phyloP scores from a whole-genome alignment of 83 land plant genomes.

The Diphasiastrum complanatum region DNA sequence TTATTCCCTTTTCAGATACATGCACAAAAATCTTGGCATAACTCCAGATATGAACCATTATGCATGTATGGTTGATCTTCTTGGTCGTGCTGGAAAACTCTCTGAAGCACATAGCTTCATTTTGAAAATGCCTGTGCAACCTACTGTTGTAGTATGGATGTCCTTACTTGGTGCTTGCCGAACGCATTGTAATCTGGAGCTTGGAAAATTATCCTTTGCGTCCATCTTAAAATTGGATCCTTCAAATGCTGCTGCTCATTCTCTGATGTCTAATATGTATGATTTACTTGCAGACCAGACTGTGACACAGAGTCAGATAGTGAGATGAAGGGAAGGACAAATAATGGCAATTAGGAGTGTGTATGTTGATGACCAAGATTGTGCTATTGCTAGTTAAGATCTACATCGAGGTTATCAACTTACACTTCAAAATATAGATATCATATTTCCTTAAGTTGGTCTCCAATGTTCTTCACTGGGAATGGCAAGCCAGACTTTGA shows the following conservation, averaged over 20 bases:
- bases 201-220: constrained; percentile 39
- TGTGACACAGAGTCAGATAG: too few species aligned
- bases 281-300: too few species aligned
- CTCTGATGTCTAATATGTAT: constrained; percentile 46
- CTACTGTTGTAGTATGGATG: constrained; percentile 47
- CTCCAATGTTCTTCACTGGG: too few species aligned
- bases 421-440: too few species aligned
- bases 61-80: constrained; percentile 44
- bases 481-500: too few species aligned
- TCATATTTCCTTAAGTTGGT: too few species aligned
- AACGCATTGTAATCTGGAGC: constrained; percentile 37
- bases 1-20: constrained; percentile 17
- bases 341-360: too few species aligned
- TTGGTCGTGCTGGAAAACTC: constrained; percentile 41
- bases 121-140: constrained; percentile 39
- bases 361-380: too few species aligned
- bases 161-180: constrained; percentile 52
- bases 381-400: too few species aligned
- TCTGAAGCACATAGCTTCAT: constrained; percentile 50
- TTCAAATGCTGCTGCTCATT: constrained; percentile 43
- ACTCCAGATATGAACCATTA: constrained; percentile 35
- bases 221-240: constrained; percentile 40
- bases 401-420: too few species aligned
- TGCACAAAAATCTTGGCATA: constrained; percentile 14
- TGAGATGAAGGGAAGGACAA: too few species aligned